Base-by-base conservation (phyloP, 306 rosid genomes). In the Parietaria judaica region DNA sequence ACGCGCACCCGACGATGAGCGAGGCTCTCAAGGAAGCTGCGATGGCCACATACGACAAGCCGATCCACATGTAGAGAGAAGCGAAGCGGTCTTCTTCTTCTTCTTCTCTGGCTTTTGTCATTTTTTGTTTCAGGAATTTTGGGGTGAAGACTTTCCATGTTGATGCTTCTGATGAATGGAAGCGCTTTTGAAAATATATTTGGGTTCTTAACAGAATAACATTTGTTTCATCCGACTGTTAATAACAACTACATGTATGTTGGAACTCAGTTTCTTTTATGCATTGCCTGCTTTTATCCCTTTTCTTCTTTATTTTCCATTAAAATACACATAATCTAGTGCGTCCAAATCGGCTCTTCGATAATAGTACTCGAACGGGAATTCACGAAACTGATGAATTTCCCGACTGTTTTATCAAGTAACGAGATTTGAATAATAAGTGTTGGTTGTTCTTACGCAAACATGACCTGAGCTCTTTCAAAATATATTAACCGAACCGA, bases 1-100 rank as follows among this genome's bases (percentile, higher is more conserved):
- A 94, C 70, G 99, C 99, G 0, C 99, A 94, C 81, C 99, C 99
- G 38, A 94, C 97, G 43, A 81, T 88, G 99, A 94, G 99, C 2
- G 97, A 94, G 83, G 99, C 99, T 41, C 44, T 94, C 78, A 94
- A 94, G 84, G 99, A 94, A 81, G 99, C 99, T 56, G 95, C 95
- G 31, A 94, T 94, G 99, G 99, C 99, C 53, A 94, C 97, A 16
- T 94, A 74, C 72, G 99, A 94, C 95, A 94, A 94, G 75, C 89
- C 99, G 34, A 94, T 94, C 83, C 99, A 94, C 82, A 88, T 94
- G 65, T 94, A 79, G 81, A 72, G 35, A 69, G 23, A 53, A 53
- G 23, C 31, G 31, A 23, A 23, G 31, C 31, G 8, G 56, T 49
- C 61, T 75, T 60, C 12, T 6, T 12, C 1, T 6, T 12, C 1